Percentiles rank a stretch among this genome's conserved stretches.
phyloP scores from a whole-genome alignment of 352 stramenopile genomes.

The Phytophthora chlamydospora region DNA sequence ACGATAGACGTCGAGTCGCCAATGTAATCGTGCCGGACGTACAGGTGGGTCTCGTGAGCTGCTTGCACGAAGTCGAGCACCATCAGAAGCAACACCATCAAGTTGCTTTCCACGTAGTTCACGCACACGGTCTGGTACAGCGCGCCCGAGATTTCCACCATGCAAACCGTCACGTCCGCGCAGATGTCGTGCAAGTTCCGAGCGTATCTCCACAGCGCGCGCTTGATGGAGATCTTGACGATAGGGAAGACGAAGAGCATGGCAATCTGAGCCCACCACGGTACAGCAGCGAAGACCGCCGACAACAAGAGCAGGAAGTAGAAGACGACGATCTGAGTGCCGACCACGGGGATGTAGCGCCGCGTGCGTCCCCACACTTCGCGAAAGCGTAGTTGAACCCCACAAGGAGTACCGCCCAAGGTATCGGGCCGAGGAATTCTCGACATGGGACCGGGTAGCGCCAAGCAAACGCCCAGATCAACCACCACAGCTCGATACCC shows the following conservation, averaged over 20 bases:
- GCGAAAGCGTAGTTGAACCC: conserved; percentile 15
- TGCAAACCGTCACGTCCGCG: conserved; percentile 32
- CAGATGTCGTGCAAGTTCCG: conserved; percentile 30
- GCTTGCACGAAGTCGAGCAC: conserved; percentile 19
- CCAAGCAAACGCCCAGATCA: conserved; percentile 16
- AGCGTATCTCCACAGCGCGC: conserved; percentile 26
- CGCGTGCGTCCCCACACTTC: neutral
- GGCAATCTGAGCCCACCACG: conserved; percentile 9
- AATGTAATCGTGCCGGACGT: conserved; percentile 19
- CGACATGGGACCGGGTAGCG: conserved; percentile 19
- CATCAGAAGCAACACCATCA: conserved; percentile 20
- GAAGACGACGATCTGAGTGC: conserved; percentile 21
- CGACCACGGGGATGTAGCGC: conserved; percentile 21
- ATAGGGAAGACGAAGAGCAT: conserved; percentile 26
- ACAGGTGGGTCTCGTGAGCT: conserved; percentile 7
- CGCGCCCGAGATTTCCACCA: conserved; percentile 34
- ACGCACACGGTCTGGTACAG: conserved; percentile 39
- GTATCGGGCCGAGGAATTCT: conserved; percentile 14
- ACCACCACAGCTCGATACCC: conserved; percentile 16
- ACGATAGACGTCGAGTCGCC: conserved; percentile 11
- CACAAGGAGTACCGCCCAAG: conserved; percentile 15
- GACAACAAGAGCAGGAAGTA: conserved; percentile 25
- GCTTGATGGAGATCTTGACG: conserved; percentile 28
- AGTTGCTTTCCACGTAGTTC: conserved; percentile 22
- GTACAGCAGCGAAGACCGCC: conserved; percentile 12